These are phyloP conservation scores for Aspergillus ostianus DNA, from an alignment of 495 filamentous ascomycete genomes.

Conservation along the genomic window DNA sequence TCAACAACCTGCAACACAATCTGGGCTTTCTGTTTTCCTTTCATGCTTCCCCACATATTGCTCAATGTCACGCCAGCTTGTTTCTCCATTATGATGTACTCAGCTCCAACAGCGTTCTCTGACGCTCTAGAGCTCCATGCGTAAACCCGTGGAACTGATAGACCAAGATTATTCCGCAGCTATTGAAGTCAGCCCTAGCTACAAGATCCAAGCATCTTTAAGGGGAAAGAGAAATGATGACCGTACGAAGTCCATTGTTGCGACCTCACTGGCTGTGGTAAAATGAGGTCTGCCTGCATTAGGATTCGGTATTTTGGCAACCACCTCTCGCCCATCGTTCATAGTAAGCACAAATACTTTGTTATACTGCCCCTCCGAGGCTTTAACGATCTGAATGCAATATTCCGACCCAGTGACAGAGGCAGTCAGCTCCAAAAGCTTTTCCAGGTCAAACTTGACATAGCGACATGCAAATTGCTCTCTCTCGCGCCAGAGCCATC, in stretches of 20 bases:
- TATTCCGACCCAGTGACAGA: conserved; percentile 21
- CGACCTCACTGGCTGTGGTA: conserved; percentile 41
- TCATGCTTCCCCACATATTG: conserved; percentile 24
- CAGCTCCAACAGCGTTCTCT: conserved; percentile 29
- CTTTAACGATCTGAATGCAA: conserved; percentile 27
- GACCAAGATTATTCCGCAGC: conserved; percentile 21
- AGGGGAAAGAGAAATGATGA: conserved; percentile 6
- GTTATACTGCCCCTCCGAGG: conserved; percentile 39
- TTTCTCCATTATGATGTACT: conserved; percentile 37
- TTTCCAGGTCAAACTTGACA: conserved; percentile 25
- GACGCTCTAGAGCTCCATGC: conserved; percentile 29
- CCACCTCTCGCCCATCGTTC: conserved; percentile 33
- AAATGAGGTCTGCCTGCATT: conserved; percentile 36
- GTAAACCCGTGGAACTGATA: conserved; percentile 32
- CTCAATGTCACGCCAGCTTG: conserved; percentile 24
- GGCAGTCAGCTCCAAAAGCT: conserved; percentile 24
- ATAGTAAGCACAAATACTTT: conserved; percentile 37
- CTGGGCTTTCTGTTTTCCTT: conserved; percentile 23
- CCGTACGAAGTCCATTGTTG: conserved; percentile 43
- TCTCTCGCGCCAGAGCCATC: conserved; percentile 29
- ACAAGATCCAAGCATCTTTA: neutral
- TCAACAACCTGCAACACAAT: conserved; percentile 29
- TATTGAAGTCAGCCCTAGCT: conserved; percentile 19
- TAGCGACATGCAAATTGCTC: conserved; percentile 26
- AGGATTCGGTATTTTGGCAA: conserved; percentile 37